Conservation (phyloP, 768 basidiomycete species). For the Sporobolomyces roseus region DNA sequence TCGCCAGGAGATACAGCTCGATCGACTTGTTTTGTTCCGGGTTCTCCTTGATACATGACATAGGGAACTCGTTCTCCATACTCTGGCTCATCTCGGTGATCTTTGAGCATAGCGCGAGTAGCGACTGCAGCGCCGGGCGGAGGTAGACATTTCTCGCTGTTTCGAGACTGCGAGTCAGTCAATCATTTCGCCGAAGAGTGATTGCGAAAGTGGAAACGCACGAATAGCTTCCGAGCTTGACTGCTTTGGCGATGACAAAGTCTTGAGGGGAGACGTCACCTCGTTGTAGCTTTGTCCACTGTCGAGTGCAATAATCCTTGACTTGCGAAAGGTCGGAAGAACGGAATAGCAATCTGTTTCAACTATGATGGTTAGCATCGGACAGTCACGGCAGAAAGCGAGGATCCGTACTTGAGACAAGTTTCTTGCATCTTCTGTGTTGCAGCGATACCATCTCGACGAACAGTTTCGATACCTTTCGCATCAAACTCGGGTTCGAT, state of each 20-base stretch:
- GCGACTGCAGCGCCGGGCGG: slow-evolving; percentile 91
- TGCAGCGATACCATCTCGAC: slow-evolving; percentile 84
- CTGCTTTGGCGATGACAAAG: slow-evolving; percentile 90
- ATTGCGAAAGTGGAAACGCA: slow-evolving; percentile 46
- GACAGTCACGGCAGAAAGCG: not conserved
- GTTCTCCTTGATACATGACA: slow-evolving; percentile 63
- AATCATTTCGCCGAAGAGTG: not conserved
- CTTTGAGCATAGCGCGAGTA: slow-evolving; percentile 65
- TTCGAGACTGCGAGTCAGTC: not conserved
- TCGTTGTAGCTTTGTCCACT: slow-evolving; percentile 79
- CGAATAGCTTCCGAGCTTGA: slow-evolving; percentile 90
- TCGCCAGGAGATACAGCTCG: slow-evolving; percentile 68
- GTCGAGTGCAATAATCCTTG: slow-evolving; percentile 77
- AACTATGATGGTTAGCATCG: slow-evolving; percentile 5
- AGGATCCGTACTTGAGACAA: slow-evolving; percentile 65
- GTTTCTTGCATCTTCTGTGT: slow-evolving; percentile 89
- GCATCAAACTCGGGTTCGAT: slow-evolving; percentile 79
- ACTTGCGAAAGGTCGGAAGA: slow-evolving; percentile 82
- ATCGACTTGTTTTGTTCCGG: slow-evolving; percentile 65
- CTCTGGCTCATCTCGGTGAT: slow-evolving; percentile 77
- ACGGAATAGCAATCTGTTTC: slow-evolving; percentile 74
- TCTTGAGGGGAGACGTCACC: slow-evolving; percentile 81
- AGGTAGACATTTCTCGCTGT: slow-evolving; percentile 74
- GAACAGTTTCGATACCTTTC: slow-evolving; percentile 95
- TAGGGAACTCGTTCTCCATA: slow-evolving; percentile 94